phyloP scores from a whole-genome alignment of 768 basidiomycete genomes.

The Rhizopogon rudus region DNA sequence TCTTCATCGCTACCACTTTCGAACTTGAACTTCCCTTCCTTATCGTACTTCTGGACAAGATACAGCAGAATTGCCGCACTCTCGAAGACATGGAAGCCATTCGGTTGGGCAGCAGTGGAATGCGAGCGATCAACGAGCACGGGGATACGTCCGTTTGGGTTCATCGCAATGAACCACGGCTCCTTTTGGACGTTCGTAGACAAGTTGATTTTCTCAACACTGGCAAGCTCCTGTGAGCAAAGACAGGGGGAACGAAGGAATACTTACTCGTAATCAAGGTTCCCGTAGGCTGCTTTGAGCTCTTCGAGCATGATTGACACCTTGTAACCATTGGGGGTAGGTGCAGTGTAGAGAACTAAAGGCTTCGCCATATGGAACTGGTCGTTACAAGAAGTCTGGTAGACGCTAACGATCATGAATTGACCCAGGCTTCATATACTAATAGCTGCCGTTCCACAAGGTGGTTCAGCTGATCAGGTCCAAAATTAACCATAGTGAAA shows the following conservation, averaged over 20 bases:
- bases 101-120: conserved; percentile 14
- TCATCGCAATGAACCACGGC: conserved; percentile 70
- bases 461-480: background rate
- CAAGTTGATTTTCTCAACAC: conserved; percentile 52
- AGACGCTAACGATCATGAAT: background rate
- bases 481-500: background rate
- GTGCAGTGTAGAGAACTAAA: conserved; percentile 29
- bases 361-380: conserved; percentile 17
- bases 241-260: background rate
- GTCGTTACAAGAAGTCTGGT: background rate
- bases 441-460: background rate
- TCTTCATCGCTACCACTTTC: conserved; percentile 54
- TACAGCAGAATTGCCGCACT: conserved; percentile 82
- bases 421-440: background rate
- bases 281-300: conserved; percentile 48
- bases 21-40: conserved; percentile 65
- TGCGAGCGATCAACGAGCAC: conserved; percentile 57
- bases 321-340: conserved; percentile 58
- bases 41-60: conserved; percentile 77
- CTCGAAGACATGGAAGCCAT: conserved; percentile 69
- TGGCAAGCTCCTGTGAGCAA: conserved; percentile 18
- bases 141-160: conserved; percentile 74
- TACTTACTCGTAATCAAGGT: conserved; percentile 47
- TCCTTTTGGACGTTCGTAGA: conserved; percentile 73
- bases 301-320: conserved; percentile 58